phyloP scores from a whole-genome alignment of 192 early-diverging fungal genomes.

The Rhizoclosmatium globosum region DNA sequence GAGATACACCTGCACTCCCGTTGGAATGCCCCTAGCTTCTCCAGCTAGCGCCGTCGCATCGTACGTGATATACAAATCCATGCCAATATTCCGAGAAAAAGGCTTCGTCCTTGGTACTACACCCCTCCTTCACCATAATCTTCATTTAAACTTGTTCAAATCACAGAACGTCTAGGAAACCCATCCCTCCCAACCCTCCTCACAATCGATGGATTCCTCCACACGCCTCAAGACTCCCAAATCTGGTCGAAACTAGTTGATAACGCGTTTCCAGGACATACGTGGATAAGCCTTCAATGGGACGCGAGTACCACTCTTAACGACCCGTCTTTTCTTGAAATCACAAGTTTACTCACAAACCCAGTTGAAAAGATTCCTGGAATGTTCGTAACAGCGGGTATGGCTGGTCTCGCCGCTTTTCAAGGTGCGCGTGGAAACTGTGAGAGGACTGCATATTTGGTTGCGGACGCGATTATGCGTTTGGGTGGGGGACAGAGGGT shows the following conservation, averaged over 20 bases:
- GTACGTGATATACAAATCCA: conserved; percentile 21
- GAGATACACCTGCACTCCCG: conserved; percentile 1
- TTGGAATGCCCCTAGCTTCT: conserved; percentile 22
- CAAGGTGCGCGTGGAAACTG: background rate
- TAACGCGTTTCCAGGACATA: conserved; percentile 25
- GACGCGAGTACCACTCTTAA: conserved; percentile 19
- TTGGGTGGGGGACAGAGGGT: background rate
- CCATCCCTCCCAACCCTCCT: conserved; percentile 27
- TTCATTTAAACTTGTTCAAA: background rate
- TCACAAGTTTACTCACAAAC: background rate
- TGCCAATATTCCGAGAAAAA: conserved; percentile 39
- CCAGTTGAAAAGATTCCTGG: background rate
- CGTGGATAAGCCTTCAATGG: conserved; percentile 43
- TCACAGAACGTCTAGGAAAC: conserved; percentile 6
- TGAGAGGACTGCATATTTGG: conserved; percentile 9
- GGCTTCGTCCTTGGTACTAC: conserved; percentile 37
- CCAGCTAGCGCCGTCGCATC: conserved; percentile 15
- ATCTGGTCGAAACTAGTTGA: conserved; percentile 12
- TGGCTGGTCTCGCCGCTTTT: background rate
- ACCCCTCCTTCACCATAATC: background rate
- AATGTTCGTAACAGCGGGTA: background rate
- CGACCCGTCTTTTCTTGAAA: background rate
- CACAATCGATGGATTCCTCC: conserved; percentile 42
- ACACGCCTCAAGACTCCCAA: background rate
- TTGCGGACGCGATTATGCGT: conserved; percentile 36